A percentile compares a stretch with the other conserved stretches of the same genome.
Conservation (phyloP, 164 flowering plant genomes). For the Cinnamomum micranthum region DNA sequence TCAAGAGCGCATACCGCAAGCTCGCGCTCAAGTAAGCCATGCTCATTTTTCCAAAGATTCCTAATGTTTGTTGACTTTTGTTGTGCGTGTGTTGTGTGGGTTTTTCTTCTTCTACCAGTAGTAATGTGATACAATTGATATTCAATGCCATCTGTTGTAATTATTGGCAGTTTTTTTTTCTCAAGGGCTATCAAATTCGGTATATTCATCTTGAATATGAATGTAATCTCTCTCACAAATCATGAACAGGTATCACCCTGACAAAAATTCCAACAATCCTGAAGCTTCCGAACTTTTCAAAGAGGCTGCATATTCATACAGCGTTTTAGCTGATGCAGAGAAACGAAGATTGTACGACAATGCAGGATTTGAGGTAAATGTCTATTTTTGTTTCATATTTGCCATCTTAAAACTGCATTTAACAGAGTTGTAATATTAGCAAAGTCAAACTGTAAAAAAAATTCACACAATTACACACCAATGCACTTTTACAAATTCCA, state of each 20-base stretch:
- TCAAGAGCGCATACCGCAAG: conserved; percentile 85
- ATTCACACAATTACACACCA: too few relatives aligned
- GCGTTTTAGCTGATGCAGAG: conserved; percentile 71
- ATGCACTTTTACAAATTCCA: background rate
- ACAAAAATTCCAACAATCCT: conserved; percentile 65
- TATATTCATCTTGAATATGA: background rate
- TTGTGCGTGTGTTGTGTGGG: background rate
- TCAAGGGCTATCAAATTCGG: background rate
- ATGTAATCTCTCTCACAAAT: background rate
- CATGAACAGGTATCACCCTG: conserved; percentile 33
- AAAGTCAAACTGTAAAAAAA: too few relatives aligned
- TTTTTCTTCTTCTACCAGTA: background rate
- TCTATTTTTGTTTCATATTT: background rate
- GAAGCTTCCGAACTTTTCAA: conserved; percentile 74
- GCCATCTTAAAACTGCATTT: background rate
- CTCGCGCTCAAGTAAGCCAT: conserved; percentile 83
- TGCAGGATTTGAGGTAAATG: conserved; percentile 29
- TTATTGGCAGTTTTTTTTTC: background rate
- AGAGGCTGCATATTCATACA: conserved; percentile 75
- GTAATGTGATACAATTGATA: background rate
- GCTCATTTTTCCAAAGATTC: background rate
- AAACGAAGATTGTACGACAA: conserved; percentile 34
- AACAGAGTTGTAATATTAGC: too few relatives aligned
- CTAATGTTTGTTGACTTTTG: too few relatives aligned
- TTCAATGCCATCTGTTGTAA: too few relatives aligned